Conservation (phyloP, 2,329 filamentous ascomycete species). For the Penicillium sp. region DNA sequence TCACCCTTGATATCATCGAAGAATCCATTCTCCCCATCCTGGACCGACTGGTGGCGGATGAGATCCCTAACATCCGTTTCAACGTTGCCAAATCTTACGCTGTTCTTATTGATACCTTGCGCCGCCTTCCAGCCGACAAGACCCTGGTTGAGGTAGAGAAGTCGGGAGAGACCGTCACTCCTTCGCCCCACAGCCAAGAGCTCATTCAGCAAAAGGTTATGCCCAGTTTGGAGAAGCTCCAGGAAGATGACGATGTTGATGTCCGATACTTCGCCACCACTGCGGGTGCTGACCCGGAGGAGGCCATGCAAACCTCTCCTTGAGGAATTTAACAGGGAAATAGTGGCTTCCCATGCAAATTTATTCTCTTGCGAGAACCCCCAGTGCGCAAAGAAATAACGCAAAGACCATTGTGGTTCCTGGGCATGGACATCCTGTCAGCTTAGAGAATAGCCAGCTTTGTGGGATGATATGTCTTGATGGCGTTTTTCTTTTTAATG, state of each 20-base stretch:
- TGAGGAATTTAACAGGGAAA: slow-evolving; percentile 23
- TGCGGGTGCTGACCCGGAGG: slow-evolving; percentile 62
- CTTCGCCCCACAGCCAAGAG: slow-evolving; percentile 72
- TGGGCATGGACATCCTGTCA: slow-evolving; percentile 30
- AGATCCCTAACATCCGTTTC: slow-evolving; percentile 98
- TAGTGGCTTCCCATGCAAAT: slow-evolving; percentile 7
- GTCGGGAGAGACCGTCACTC: slow-evolving; percentile 56
- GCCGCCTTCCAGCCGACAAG: slow-evolving; percentile 83
- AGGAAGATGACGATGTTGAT: slow-evolving; percentile 96
- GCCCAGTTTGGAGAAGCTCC: slow-evolving; percentile 89
- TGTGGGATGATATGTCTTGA: slow-evolving; percentile 34
- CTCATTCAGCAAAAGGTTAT: slow-evolving; percentile 84
- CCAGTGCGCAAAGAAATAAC: slow-evolving; percentile 13
- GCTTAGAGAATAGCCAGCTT: slow-evolving; percentile 41
- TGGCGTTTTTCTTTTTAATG: slow-evolving; percentile 35
- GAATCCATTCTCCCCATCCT: slow-evolving; percentile 94
- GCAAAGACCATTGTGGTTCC: slow-evolving; percentile 17
- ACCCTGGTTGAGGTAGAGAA: slow-evolving; percentile 86
- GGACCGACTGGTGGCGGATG: slow-evolving; percentile 87
- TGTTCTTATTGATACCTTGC: slow-evolving; percentile 85
- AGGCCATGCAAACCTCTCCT: slow-evolving; percentile 57
- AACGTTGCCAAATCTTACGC: slow-evolving; percentile 98
- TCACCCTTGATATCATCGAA: slow-evolving; percentile 90
- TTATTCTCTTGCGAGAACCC: slow-evolving; percentile 2
- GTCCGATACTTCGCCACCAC: slow-evolving; percentile 97